Percentiles rank a stretch among this genome's conserved stretches.
These are phyloP conservation scores for Magnusiomyces paraingens DNA, from an alignment of 1,139 yeast species.

Conservation along the genomic window DNA sequence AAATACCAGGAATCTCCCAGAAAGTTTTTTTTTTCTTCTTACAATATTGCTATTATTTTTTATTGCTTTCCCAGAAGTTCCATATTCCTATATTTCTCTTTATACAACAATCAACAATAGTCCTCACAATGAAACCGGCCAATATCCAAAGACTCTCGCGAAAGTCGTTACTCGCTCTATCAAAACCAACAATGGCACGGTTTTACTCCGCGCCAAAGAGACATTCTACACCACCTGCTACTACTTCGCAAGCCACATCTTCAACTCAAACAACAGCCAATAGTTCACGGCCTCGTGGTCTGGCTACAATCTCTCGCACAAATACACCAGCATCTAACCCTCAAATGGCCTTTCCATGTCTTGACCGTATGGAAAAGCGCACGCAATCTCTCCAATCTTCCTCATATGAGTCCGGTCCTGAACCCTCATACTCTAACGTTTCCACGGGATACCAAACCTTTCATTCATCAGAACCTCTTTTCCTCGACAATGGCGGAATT, in stretches of 20 bases:
- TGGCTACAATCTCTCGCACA: slow-evolving; percentile 6
- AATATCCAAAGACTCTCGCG: too few relatives aligned
- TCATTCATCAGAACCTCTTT: slow-evolving; percentile 50
- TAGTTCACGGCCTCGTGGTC: slow-evolving; percentile 3
- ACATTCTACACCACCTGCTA: neutral
- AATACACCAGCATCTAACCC: slow-evolving; percentile 42
- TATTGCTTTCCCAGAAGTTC: neutral
- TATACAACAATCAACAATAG: too few relatives aligned
- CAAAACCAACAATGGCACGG: too few relatives aligned
- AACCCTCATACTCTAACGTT: slow-evolving; percentile 72
- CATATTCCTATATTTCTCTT: neutral
- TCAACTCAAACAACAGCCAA: neutral
- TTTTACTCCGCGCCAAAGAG: neutral
- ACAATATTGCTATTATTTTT: neutral
- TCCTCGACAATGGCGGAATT: slow-evolving; percentile 75
- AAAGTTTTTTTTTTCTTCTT: neutral
- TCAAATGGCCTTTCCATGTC: slow-evolving; percentile 75
- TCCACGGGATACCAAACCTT: slow-evolving; percentile 61
- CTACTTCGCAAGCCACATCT: neutral
- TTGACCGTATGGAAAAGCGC: slow-evolving; percentile 65
- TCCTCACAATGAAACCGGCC: too few relatives aligned
- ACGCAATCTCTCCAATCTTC: slow-evolving; percentile 36
- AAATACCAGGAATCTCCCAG: neutral
- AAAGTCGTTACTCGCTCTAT: too few relatives aligned
- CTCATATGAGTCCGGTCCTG: slow-evolving; percentile 59